Evolutionary conservation across 1,139 yeast species (phyloP), one percentile per base, ranked within the genome.

Genomic region (Geotrichum phurueaensis): DNA sequence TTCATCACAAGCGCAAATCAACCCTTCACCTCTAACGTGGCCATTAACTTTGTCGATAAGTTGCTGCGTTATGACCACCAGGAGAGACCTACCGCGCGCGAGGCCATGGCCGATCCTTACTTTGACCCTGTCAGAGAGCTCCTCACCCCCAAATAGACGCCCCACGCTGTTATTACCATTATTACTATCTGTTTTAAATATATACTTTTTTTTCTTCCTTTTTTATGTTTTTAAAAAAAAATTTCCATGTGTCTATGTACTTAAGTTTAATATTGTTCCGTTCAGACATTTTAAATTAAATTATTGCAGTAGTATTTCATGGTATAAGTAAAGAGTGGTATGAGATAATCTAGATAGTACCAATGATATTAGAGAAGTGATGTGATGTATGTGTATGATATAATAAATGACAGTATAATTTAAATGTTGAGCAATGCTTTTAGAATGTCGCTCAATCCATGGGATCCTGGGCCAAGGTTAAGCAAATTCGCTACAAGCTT

Each of bases 61-160:
- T 77, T 95, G 67, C 79, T 95, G 68, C 83, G 90, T 64, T 95
- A 91, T 71, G 99, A 95, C 72, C 99, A 95, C 72, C 97, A 91
- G 72, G 92, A 88, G 72, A 84, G 99, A 69, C 81, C 92, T 62
- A 94, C 99, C 12, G 98, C 99, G 2, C 82, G 82, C 73, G 98
- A 95, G 75, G 97, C 99, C 25, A 87, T 95, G 96, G 84, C 77
- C 20, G 98, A 95, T 75, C 82, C 86, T 10, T 89, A 85, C 70
- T 87, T 87, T 70, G 76, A 71, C 49, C 78, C 78, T n/a, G 70
- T 77, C 36, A 63, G 72, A 54, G 64, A 62, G 63, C 54, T 56
- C 58, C 43, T 59, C 53, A 27, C 49, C 13, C 27, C 49, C 25
- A 56, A 56, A 25, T 33, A 36, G 20, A 39, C 47, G 47, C 7